Percentiles rank a stretch among this genome's conserved stretches.
Evolutionary conservation across 208 protist species (phyloP).

Genomic region (Tritrichomonas foetus): DNA sequence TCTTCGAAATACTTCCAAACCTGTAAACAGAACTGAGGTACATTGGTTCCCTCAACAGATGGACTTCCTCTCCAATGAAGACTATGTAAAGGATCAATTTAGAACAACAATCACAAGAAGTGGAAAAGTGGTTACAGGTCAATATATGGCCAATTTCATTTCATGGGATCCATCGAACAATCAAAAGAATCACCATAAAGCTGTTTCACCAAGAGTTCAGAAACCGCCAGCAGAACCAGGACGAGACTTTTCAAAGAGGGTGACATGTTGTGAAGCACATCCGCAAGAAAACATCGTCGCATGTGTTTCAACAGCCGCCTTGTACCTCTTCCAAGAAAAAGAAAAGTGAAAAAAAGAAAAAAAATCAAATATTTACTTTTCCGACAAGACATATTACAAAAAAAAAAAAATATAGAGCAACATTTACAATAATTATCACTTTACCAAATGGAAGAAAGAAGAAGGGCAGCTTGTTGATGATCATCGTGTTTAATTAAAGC

Average conservation of each 20-base stretch:
- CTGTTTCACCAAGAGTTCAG: neutral
- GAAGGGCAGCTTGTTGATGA: no score
- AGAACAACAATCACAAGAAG: neutral
- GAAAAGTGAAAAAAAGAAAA: neutral
- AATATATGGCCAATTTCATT: neutral
- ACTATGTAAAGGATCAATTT: neutral
- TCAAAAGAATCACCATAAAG: neutral
- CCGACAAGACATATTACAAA: neutral
- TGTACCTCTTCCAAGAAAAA: neutral
- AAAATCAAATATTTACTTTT: neutral
- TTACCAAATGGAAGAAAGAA: no score
- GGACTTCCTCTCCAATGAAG: neutral
- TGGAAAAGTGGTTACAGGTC: neutral
- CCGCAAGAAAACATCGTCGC: neutral
- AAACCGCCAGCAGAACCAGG: neutral
- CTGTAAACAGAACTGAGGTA: neutral
- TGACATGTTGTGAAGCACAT: neutral
- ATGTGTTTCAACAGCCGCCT: neutral
- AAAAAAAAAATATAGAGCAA: no score
- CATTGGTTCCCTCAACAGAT: conserved; percentile 14
- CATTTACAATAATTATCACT: no score
- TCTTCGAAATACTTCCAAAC: neutral
- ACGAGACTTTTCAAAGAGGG: neutral
- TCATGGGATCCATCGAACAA: neutral
- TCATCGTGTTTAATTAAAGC: no score